Evolutionary conservation across 75 land plant species (phyloP).

Genomic region (Chamaecyparis obtusa): DNA sequence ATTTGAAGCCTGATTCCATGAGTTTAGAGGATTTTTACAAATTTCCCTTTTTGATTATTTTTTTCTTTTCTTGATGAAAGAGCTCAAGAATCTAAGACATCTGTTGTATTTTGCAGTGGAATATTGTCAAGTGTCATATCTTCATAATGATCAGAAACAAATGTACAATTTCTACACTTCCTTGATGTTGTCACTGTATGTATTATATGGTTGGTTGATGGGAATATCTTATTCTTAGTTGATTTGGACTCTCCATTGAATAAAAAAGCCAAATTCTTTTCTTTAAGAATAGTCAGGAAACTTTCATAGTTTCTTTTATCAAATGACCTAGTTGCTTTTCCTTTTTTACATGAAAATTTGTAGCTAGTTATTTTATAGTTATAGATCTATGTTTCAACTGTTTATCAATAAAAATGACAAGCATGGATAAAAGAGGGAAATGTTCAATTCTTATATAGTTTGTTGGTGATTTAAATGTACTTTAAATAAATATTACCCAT

Average conservation of each 20-base stretch:
- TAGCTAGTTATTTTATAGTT: background rate
- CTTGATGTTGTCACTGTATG: background rate
- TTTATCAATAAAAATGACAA: background rate
- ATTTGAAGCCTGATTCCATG: background rate
- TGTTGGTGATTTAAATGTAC: background rate
- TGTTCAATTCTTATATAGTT: background rate
- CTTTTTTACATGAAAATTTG: background rate
- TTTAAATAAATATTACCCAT: background rate
- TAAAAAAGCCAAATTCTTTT: background rate
- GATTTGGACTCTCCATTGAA: background rate
- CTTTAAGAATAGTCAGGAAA: background rate
- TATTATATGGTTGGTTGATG: background rate
- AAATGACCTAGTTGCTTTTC: background rate
- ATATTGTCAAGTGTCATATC: constrained; percentile 95
- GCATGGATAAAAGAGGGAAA: background rate
- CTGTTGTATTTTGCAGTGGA: constrained; percentile 98
- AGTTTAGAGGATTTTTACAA: no score
- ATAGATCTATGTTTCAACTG: background rate
- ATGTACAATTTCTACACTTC: constrained; percentile 47
- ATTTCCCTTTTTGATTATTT: background rate
- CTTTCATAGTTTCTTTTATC: background rate
- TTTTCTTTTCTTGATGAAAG: constrained; percentile 38
- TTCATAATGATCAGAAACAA: constrained; percentile 93
- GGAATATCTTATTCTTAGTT: background rate
- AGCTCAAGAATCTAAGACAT: constrained; percentile 90